Evolutionary conservation across 257 asterid genomes (phyloP), one percentile per base, ranked within the genome.

Genomic region (Penstemon newberryi): DNA sequence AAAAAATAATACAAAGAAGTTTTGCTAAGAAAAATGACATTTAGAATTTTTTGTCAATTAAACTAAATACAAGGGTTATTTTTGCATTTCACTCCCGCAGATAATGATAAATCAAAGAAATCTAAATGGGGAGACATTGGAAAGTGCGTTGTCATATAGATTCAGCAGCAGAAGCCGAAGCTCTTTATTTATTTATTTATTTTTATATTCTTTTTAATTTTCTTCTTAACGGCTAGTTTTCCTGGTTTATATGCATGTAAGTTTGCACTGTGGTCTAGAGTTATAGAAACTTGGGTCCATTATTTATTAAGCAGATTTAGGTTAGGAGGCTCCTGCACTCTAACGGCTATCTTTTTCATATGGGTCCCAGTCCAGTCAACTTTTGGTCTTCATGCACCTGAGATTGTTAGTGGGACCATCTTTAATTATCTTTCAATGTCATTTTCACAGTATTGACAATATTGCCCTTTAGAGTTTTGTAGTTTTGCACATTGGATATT

Each of bases 341-440:
- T 69, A 87, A 89, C 96, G 96, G 96, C 91, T 85, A 70, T 87
- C 95, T 82, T 82, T 82, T 70, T 78, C 84, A 57, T 25, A 83
- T 70, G 82, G 86, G 86, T 9, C 9, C 79, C 33, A 25, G 33
- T 25, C 73, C 72, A 42, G 55, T 63, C 72, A 67, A 61, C 63
- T 37, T 45, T 73, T 55, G 64, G 74, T 69, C 70, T 41, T 44
- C 36, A 47, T 33, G 56, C 60, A 46, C 56, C 52, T 15, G 43
- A 10, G 13, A 44, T 54, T 51, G 33, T n/a, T 7, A 8, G 7
- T 46, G 72, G 60, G 19, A 50, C 76, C 71, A 64, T 41, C 1
- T 3, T 10, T 52, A 15, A 42, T 69, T 51, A 54, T 51, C n/a
- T 11, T 37, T 4, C 33, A 33, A 7, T 60, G 61, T 56, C 60